Conservation (phyloP, 2,329 filamentous ascomycete genomes). For the Lasiodiplodia gonubiensis region DNA sequence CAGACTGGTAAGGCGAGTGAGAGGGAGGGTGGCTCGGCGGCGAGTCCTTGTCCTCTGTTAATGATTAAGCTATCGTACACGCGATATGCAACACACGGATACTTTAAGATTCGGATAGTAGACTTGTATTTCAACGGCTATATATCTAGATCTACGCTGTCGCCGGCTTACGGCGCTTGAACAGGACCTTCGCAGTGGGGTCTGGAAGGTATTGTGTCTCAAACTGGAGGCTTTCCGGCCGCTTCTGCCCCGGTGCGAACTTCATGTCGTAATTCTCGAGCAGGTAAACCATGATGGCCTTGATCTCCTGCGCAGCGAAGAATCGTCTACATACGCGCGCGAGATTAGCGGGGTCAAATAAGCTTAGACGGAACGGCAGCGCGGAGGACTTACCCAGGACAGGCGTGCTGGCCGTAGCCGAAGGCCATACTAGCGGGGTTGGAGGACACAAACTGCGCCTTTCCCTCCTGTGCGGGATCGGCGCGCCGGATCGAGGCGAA, state of each 20-base stretch:
- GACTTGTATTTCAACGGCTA: no score
- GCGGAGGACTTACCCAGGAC: constrained; percentile 40
- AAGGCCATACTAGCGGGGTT: constrained; percentile 36
- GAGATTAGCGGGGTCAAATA: constrained; percentile 16
- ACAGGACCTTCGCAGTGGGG: not conserved
- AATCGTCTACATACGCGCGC: constrained; percentile 34
- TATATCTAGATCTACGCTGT: no score
- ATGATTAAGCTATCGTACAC: no score
- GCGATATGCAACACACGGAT: no score
- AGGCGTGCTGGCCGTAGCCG: constrained; percentile 42
- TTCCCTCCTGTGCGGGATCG: constrained; percentile 29
- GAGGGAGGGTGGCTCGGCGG: no score
- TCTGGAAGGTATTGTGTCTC: constrained; percentile 3
- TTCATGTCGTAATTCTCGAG: constrained; percentile 40
- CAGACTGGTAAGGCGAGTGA: no score
- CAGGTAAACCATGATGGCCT: constrained; percentile 40
- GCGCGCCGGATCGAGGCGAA: constrained; percentile 24
- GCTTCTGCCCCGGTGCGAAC: constrained; percentile 6
- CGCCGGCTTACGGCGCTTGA: not conserved
- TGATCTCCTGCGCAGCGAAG: constrained; percentile 43
- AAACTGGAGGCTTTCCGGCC: constrained; percentile 1
- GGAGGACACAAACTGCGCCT: constrained; percentile 38
- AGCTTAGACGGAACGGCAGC: no score
- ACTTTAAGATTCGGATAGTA: no score
- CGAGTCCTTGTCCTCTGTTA: no score